A percentile compares a stretch with the other conserved stretches of the same genome.
Conservation (phyloP, 768 basidiomycete genomes). For the Tricholoma furcatifolium region DNA sequence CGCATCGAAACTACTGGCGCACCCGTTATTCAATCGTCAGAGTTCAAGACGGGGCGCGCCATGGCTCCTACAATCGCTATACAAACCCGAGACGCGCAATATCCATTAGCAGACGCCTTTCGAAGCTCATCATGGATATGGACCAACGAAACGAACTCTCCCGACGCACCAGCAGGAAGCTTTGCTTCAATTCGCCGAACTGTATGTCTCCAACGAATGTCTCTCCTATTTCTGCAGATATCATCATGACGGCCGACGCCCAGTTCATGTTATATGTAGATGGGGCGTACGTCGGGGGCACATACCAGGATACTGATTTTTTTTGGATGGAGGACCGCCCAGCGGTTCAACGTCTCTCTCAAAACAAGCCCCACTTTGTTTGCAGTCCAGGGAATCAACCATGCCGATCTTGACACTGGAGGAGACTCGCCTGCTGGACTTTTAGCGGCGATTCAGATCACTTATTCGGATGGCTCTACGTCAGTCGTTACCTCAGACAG, state of each 20-base stretch:
- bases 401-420: conserved; percentile 12
- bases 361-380: conserved; percentile 19
- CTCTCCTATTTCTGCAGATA: conserved; percentile 15
- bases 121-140: conserved; percentile 26
- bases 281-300: conserved; percentile 20
- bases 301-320: conserved; percentile 13
- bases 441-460: conserved; percentile 23
- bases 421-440: conserved; percentile 25
- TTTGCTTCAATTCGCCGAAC: conserved; percentile 27
- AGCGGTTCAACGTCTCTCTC: conserved; percentile 21
- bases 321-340: conserved; percentile 19
- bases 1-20: conserved; percentile 19
- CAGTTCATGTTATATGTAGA: conserved; percentile 26
- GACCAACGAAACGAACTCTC: conserved; percentile 21
- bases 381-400: conserved; percentile 26
- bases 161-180: conserved; percentile 17
- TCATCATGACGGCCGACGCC: conserved; percentile 27
- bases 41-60: conserved; percentile 18
- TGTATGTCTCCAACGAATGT: conserved; percentile 18
- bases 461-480: conserved; percentile 24
- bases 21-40: conserved; percentile 16
- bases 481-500: conserved; percentile 18
- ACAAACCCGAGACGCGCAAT: conserved; percentile 10
- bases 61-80: not conserved
- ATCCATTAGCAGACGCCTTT: conserved; percentile 18